Conservation (phyloP, 257 asterid genomes). For the Fraxinus excelsior region DNA sequence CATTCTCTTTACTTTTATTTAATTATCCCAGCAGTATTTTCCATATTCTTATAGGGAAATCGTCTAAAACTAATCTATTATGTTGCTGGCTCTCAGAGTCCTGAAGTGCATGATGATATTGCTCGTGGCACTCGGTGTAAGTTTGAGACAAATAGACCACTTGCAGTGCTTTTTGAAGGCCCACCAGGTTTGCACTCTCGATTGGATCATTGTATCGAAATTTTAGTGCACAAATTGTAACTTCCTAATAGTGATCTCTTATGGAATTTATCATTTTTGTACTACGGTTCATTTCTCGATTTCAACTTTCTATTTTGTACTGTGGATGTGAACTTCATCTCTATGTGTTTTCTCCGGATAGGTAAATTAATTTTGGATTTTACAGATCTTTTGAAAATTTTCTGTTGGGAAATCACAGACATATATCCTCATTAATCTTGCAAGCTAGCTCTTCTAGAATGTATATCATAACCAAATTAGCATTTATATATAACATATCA, state of each 20-base stretch:
- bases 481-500: too few species aligned
- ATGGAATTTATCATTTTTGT: background rate
- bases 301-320: background rate
- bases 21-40: background rate
- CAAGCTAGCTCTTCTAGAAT: too few species aligned
- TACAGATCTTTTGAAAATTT: background rate
- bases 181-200: conserved; percentile 78
- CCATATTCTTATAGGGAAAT: background rate
- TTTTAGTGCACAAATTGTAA: background rate
- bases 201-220: conserved; percentile 12
- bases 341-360: background rate
- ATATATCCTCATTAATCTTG: too few species aligned
- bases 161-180: conserved; percentile 95
- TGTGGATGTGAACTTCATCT: too few species aligned
- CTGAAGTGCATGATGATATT: conserved; percentile 92
- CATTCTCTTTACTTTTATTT: conserved; percentile 19
- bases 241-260: background rate
- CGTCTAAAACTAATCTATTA: background rate
- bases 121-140: conserved; percentile 92
- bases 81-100: conserved; percentile 73
- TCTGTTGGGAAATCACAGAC: too few species aligned
- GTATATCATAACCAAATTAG: too few species aligned
- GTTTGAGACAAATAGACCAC: conserved; percentile 96
- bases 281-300: background rate
- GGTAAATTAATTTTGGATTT: background rate